Evolutionary conservation across 768 basidiomycete genomes (phyloP).

Genomic region (Boletus huronensis): DNA sequence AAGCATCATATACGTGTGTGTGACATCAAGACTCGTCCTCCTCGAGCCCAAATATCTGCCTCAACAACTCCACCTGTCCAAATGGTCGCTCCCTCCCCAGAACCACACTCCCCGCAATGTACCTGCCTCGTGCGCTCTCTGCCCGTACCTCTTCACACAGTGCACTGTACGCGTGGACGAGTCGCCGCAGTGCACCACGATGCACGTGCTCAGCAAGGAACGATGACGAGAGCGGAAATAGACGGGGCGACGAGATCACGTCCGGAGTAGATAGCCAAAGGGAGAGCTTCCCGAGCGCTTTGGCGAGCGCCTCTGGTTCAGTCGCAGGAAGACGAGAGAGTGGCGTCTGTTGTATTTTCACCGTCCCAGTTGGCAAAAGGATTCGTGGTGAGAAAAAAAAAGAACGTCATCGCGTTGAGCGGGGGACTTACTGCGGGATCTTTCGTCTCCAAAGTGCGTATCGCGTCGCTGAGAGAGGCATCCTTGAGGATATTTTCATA

Average conservation of each 20-base stretch:
- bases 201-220: conserved; percentile 69
- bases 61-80: conserved; percentile 68
- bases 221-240: conserved; percentile 69
- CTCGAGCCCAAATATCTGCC: conserved; percentile 76
- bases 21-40: conserved; percentile 31
- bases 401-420: not conserved
- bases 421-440: conserved; percentile 17
- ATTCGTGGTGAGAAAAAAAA: not conserved
- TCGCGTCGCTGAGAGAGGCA: conserved; percentile 24
- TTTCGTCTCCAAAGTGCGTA: conserved; percentile 23
- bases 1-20: no score
- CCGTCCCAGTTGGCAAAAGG: not conserved
- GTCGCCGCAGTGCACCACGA: conserved; percentile 61
- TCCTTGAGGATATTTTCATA: conserved; percentile 27
- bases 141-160: conserved; percentile 77
- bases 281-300: conserved; percentile 68
- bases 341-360: conserved; percentile 45
- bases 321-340: conserved; percentile 68
- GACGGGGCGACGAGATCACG: conserved; percentile 75
- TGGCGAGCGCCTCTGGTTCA: conserved; percentile 58
- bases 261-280: conserved; percentile 81
- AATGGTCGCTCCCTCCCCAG: conserved; percentile 82
- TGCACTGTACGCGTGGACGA: conserved; percentile 66
- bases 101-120: conserved; percentile 88
- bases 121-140: conserved; percentile 54